These are phyloP conservation scores for Corynascus novoguineensis DNA, from an alignment of 495 filamentous ascomycete species.

Conservation along the genomic window DNA sequence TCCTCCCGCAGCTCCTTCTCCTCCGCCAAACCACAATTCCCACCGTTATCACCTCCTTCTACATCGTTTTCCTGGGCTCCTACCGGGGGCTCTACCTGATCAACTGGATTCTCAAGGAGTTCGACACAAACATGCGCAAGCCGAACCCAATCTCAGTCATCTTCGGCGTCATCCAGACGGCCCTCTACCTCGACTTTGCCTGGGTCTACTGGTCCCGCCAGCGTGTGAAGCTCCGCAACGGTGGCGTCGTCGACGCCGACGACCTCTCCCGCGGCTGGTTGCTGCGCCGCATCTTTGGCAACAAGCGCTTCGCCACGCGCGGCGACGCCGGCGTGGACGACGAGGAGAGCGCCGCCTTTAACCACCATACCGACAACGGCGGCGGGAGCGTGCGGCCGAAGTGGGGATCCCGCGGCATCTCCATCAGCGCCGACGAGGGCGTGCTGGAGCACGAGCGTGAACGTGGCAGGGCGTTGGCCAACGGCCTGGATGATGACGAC, in stretches of 20 bases:
- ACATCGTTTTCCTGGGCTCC: slow-evolving; percentile 79
- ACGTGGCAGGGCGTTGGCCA: slow-evolving; percentile 9
- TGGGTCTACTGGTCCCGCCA: slow-evolving; percentile 96
- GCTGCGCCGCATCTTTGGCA: slow-evolving; percentile 48
- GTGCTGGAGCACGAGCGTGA: slow-evolving; percentile 48
- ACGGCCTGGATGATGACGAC: slow-evolving; percentile 2
- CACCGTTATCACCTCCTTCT: slow-evolving; percentile 93
- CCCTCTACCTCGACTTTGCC: slow-evolving; percentile 87
- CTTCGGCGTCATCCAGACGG: slow-evolving; percentile 86
- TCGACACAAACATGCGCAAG: slow-evolving; percentile 49
- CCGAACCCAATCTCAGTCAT: slow-evolving; percentile 69
- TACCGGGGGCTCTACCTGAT: slow-evolving; percentile 89
- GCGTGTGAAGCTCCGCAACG: slow-evolving; percentile 85
- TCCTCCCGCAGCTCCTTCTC: slow-evolving; percentile 86
- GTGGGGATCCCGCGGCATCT: slow-evolving; percentile 76
- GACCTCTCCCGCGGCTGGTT: slow-evolving; percentile 82
- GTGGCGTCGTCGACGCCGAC: slow-evolving; percentile 88
- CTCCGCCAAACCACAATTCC: slow-evolving; percentile 91
- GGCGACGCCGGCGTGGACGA: slow-evolving; percentile 32
- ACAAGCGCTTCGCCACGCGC: slow-evolving; percentile 36
- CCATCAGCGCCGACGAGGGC: slow-evolving; percentile 73
- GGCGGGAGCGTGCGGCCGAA: slow-evolving; percentile 38
- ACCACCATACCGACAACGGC: slow-evolving; percentile 22
- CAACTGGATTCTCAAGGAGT: slow-evolving; percentile 76
- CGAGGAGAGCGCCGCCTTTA: slow-evolving; percentile 44